Percentiles rank a stretch among this genome's conserved stretches.
These are phyloP conservation scores for Trypanosoma rangeli DNA, from an alignment of 208 protist genomes.

Conservation along the genomic window DNA sequence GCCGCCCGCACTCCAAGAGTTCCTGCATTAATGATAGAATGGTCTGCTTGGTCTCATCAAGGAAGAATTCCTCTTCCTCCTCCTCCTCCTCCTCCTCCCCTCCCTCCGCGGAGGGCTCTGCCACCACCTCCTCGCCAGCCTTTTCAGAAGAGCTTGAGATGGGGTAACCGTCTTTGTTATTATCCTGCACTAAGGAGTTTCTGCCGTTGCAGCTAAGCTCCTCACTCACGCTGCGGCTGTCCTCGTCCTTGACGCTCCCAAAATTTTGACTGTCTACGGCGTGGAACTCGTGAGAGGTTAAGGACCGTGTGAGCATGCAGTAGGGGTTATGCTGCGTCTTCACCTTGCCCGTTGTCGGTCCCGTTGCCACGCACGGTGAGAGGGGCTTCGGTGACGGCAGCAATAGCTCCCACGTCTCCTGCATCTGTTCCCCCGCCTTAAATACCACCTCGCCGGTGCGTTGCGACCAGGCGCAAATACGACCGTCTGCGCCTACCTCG, in stretches of 20 bases:
- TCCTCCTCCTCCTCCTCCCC: not conserved
- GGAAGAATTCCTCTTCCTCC: not conserved
- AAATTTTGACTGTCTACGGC: not conserved
- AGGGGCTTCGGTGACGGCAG: constrained; percentile 5
- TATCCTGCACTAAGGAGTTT: not conserved
- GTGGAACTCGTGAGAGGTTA: not conserved
- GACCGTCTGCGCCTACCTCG: constrained; percentile 1
- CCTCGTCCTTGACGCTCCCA: not conserved
- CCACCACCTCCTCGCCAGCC: not conserved
- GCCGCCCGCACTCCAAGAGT: not conserved
- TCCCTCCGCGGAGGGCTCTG: not conserved
- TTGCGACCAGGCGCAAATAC: not conserved
- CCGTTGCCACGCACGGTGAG: not conserved
- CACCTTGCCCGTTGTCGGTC: not conserved
- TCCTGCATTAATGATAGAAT: constrained; percentile 12
- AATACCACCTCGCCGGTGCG: not conserved
- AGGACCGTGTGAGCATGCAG: constrained; percentile 1
- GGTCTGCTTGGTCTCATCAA: not conserved
- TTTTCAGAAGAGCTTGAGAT: not conserved
- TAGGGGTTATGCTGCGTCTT: constrained; percentile 21
- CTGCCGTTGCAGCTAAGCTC: not conserved
- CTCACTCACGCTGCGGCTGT: not conserved
- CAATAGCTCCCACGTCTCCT: not conserved
- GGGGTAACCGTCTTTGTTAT: too few species aligned
- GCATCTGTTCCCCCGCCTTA: not conserved